phyloP scores from a whole-genome alignment of 2,329 filamentous ascomycete species.

The Alternaria gaisen region DNA sequence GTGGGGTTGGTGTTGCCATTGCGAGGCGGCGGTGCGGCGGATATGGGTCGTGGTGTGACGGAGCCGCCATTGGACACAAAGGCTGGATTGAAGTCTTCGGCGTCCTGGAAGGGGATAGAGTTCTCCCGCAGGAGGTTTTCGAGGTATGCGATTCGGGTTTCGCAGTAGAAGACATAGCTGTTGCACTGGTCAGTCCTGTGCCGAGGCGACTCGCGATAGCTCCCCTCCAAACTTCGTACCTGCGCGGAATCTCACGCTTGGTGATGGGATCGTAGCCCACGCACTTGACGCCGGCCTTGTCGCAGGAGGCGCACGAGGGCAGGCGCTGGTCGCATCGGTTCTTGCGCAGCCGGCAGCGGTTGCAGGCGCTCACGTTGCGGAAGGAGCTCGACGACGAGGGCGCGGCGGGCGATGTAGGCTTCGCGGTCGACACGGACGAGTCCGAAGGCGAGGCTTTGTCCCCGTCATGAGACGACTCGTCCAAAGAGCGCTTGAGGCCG shows the following conservation, averaged over 20 bases:
- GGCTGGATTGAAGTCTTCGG: conserved; percentile 66
- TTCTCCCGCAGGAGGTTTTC: conserved; percentile 77
- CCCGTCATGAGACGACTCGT: conserved; percentile 48
- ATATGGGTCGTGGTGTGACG: conserved; percentile 14
- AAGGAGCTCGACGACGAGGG: conserved; percentile 49
- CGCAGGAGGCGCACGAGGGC: conserved; percentile 88
- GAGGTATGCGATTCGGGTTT: conserved; percentile 83
- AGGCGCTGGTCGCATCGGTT: conserved; percentile 94
- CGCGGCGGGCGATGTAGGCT: conserved; percentile 44
- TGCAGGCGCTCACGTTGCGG: conserved; percentile 83
- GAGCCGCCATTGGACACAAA: conserved; percentile 50
- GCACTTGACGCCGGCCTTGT: conserved; percentile 90
- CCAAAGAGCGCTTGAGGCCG: conserved; percentile 51
- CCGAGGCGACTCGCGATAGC: conserved; percentile 8
- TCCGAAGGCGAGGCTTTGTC: conserved; percentile 42
- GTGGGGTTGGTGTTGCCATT: conserved; percentile 32
- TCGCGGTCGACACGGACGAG: conserved; percentile 32
- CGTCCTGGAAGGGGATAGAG: conserved; percentile 75
- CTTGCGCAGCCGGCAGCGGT: conserved; percentile 85
- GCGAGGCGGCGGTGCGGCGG: conserved; percentile 30
- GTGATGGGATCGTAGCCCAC: conserved; percentile 97
- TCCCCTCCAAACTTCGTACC: conserved; percentile 41
- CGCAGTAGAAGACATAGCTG: conserved; percentile 94
- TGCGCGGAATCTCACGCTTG: conserved; percentile 91
- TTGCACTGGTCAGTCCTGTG: conserved; percentile 16